Conservation (phyloP, 169 alveolate genomes). For the Besnoitia besnoiti region DNA sequence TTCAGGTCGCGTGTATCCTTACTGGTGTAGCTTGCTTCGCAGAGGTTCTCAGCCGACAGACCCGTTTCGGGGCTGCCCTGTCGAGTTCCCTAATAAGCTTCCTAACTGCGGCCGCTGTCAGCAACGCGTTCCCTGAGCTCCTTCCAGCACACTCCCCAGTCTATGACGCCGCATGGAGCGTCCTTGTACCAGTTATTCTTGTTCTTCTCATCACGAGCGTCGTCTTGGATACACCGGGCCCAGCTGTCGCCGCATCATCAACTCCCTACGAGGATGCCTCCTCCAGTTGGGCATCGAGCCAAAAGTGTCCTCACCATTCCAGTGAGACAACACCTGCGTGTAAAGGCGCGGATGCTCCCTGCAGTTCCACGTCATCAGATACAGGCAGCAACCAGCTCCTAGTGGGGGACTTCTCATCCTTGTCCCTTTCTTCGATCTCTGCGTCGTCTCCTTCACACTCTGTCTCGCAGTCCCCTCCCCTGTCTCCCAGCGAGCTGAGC, state of each 20-base stretch:
- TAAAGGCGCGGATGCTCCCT: not conserved
- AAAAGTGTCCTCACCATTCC: not conserved
- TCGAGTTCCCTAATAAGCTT: not conserved
- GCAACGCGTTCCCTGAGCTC: slow-evolving; percentile 5
- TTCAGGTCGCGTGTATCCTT: not conserved
- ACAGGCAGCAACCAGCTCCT: not conserved
- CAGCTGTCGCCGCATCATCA: not conserved
- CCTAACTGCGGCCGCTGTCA: not conserved
- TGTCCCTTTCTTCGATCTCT: not conserved
- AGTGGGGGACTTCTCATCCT: not conserved
- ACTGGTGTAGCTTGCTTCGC: not conserved
- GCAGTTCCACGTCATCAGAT: not conserved
- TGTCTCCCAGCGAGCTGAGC: not conserved
- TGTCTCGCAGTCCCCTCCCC: not conserved
- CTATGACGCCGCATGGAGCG: not conserved
- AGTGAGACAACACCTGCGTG: not conserved
- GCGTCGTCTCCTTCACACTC: not conserved
- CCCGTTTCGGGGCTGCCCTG: slow-evolving; percentile 5
- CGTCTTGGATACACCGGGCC: not conserved
- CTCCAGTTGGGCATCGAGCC: not conserved
- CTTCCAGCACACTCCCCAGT: slow-evolving; percentile 22
- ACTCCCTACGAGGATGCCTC: not conserved
- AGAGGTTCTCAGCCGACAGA: not conserved
- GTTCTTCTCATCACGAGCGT: slow-evolving; percentile 2
- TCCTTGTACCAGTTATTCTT: not conserved